Percentiles rank a stretch among this genome's conserved stretches.
These are phyloP conservation scores for Whalleya microplaca DNA, from an alignment of 2,329 filamentous ascomycete species.

Conservation along the genomic window DNA sequence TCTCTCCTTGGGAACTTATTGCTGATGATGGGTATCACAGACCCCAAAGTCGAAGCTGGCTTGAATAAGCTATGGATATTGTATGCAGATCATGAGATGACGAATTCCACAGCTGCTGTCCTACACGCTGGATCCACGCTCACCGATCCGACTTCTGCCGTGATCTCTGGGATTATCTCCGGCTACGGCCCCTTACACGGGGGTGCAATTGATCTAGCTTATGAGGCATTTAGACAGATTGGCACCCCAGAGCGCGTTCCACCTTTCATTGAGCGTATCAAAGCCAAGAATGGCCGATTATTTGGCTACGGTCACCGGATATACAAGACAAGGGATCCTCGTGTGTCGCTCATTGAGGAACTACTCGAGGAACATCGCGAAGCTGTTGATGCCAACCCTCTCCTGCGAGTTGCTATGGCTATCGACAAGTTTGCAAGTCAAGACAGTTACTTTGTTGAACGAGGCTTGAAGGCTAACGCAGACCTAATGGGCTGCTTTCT, in stretches of 20 bases:
- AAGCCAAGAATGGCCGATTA: constrained; percentile 44
- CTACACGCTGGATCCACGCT: constrained; percentile 51
- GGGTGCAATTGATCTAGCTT: constrained; percentile 53
- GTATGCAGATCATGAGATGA: constrained; percentile 54
- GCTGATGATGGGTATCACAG: constrained; percentile 48
- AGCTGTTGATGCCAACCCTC: constrained; percentile 35
- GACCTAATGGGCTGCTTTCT: constrained; percentile 50
- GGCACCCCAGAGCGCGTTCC: constrained; percentile 43
- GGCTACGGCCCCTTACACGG: constrained; percentile 52
- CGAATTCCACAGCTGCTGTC: constrained; percentile 50
- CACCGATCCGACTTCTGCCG: constrained; percentile 47
- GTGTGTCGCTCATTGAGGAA: constrained; percentile 31
- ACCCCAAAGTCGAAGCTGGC: constrained; percentile 36
- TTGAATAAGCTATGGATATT: constrained; percentile 47
- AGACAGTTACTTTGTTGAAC: constrained; percentile 42
- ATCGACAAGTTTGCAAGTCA: constrained; percentile 41
- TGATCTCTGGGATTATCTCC: constrained; percentile 44
- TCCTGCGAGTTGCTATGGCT: constrained; percentile 42
- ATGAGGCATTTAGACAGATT: constrained; percentile 44
- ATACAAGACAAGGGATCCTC: constrained; percentile 34
- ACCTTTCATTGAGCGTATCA: constrained; percentile 44
- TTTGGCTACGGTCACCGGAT: constrained; percentile 43
- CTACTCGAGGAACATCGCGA: constrained; percentile 29
- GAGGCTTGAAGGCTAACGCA: constrained; percentile 46
- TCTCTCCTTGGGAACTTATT: constrained; percentile 49